Evolutionary conservation across 2,329 filamentous ascomycete genomes (phyloP), one percentile per base, ranked within the genome.

Genomic region (Ceratocystis diversiconidia): DNA sequence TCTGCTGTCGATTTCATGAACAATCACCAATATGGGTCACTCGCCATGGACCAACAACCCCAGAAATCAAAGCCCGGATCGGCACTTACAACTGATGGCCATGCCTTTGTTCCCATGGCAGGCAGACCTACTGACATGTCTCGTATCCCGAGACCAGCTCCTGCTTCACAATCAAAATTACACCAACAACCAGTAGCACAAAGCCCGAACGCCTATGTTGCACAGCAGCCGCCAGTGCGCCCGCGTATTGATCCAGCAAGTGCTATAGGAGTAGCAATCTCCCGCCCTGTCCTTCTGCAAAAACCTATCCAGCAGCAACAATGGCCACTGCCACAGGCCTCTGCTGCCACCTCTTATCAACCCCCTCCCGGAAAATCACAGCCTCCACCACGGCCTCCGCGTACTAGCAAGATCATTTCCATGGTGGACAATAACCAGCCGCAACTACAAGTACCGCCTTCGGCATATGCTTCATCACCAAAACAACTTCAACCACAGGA

Each of bases 341-440:
- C 72, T 30, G 63, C 71, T 12, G 74, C 76, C 50, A 64, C 73
- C 19, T 75, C 77, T 63, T 83, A 83, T 69, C 76, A 77, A 70
- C 78, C 81, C 64, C 79, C 80, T 17, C 74, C 78, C n/a, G 78
- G 78, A 59, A 76, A 76, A 68, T 78, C 78, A 28, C 57, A 61
- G 48, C 78, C 82, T 28, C 84, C 84, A 22, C 81, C 79, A 71
- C 77, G 83, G 68, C 84, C 84, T 8, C 82, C 82, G 10, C 79
- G 84, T 46, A 83, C 84, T 6, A 85, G 82, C 69, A 67, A 67
- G 41, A 44, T 63, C 28, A 62, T 67, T 50, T 67, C 73, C 81
- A 82, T 48, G 78, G 76, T 66, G 71, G 83, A 15, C 80, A 85
- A 72, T 80, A 84, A 5, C 79, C 77, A 25, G 82, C 79, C 0